Base-by-base conservation (phyloP, 2,329 filamentous ascomycete genomes). In the Fusarium avenaceum region DNA sequence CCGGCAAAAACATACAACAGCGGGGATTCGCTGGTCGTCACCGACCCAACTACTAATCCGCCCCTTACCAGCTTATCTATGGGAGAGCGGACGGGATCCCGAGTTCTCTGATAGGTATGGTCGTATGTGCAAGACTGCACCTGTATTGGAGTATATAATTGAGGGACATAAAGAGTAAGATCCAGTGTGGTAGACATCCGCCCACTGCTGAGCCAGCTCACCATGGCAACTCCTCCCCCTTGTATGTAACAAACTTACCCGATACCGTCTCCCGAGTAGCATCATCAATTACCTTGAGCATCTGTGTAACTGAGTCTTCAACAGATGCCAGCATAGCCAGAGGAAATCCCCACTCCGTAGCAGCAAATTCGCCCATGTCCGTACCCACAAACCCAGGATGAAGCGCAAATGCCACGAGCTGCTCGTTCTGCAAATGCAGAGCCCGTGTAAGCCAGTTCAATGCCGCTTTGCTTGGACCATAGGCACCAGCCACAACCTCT, bases 381-480 rank as follows among this genome's bases (percentile, higher is more conserved):
- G 77, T 79, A 28, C 70, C 59, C 4, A 81, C 79, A 71, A 79
- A 81, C 0, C 80, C 80, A 2, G 80, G 80, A 59, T 82, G 80
- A 3, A 79, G 63, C 0, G 77, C 76, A 20, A 79, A 64, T 1
- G 74, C 68, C 4, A 78, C 46, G 3, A 79, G 56, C 0, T 57
- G 57, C 9, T 65, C 54, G 4, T 71, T 65, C 39, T 82, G 75
- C 1, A 54, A 10, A 30, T 79, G 76, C 0, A 78, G 56, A 1
- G 76, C 74, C 11, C 65, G 69, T 0, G 74, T 74, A 13, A 79
- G 43, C 73, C 77, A 80, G 53, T 80, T 80, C 2, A 76, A 55
- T 1, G 77, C 77, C 3, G 77, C 73, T 47, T 79, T 79, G 28
- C 77, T 78, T 0, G 78, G 74, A 0, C 77, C 78, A 44, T 80